Evolutionary conservation across 1,284 basidiomycete species (phyloP), one percentile per base, ranked within the genome.

Genomic region (Pascua guehoae): DNA sequence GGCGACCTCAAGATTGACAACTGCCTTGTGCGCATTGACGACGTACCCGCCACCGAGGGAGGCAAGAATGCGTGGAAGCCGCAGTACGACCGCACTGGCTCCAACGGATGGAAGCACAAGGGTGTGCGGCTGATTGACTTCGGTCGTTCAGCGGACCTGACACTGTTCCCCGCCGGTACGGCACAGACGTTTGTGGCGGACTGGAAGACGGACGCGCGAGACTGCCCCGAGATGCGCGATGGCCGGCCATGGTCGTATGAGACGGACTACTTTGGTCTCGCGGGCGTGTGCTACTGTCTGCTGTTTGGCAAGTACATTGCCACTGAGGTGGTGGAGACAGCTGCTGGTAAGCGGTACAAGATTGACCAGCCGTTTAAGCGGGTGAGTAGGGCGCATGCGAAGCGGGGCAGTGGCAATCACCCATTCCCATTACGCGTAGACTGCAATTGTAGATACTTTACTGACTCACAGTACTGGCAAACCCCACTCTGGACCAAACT

Each of bases 1-100:
- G 95, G 96, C 44, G 96, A 99, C 78, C 82, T 99, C 66, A 99
- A 99, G 82, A 97, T 98, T 72, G 96, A 99, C 80, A 99, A 99
- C 77, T 97, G 94, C 73, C 83, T 99, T 12, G 80, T 98, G 9
- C 86, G 96, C 5, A 81, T 98, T 36, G 89, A 92, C 12, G 87
- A 91, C 51, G 84, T 89, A 3, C 86, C 88, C 0, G 37, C 41
- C 12, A 41, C 51, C 12, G 62, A 64, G 40, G 86, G 85, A 15
- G 86, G 85, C 2, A 76, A 81, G 0, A 79, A 85, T 4, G 80
- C 83, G 0, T 94, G 95, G 88, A 83, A 85, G 2, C 79, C 83
- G 53, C 77, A 81, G 18, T 98, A 98, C 77, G 81, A 86, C 47
- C 83, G 87, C 2, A 79, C 81, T 0, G 94, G 95, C 15, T 82